Percentiles rank a stretch among this genome's conserved stretches.
Conservation (phyloP, 495 filamentous ascomycete species). For the Penicillium paradoxum region DNA sequence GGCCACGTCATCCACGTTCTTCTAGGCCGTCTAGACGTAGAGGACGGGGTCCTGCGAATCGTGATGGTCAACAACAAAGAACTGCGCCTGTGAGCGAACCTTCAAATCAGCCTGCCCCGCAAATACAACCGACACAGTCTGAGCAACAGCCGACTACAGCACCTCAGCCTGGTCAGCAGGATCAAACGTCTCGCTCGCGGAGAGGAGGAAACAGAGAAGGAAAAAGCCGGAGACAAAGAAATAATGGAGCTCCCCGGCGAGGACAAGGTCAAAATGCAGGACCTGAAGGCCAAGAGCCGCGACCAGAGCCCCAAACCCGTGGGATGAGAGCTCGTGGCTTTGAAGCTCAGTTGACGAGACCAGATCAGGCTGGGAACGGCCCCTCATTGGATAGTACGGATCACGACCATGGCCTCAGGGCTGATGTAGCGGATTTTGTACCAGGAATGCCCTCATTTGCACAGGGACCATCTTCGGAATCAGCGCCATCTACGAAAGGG, state of each 20-base stretch:
- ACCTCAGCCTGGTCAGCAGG: slow-evolving; percentile 8
- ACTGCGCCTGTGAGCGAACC: background rate
- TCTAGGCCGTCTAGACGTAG: slow-evolving; percentile 32
- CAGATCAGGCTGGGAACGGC: slow-evolving; percentile 21
- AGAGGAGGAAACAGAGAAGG: slow-evolving; percentile 35
- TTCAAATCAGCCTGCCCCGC: background rate
- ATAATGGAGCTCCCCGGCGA: slow-evolving; percentile 20
- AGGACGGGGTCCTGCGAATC: slow-evolving; percentile 30
- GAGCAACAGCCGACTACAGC: slow-evolving; percentile 7
- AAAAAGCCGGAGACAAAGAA: slow-evolving; percentile 31
- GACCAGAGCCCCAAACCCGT: slow-evolving; percentile 3
- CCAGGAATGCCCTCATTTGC: slow-evolving; percentile 47
- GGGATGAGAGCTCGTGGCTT: slow-evolving; percentile 47
- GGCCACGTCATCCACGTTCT: slow-evolving; percentile 17
- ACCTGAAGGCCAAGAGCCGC: slow-evolving; percentile 8
- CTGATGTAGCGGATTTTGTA: slow-evolving; percentile 57
- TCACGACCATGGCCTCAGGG: slow-evolving; percentile 28
- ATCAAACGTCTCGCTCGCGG: slow-evolving; percentile 21
- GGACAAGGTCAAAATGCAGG: slow-evolving; percentile 23
- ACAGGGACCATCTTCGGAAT: slow-evolving; percentile 1
- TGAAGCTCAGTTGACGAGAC: slow-evolving; percentile 46
- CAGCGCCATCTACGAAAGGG: slow-evolving; percentile 13
- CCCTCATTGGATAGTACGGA: slow-evolving; percentile 21
- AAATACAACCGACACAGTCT: background rate
- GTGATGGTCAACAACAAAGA: slow-evolving; percentile 14